These are phyloP conservation scores for Bipolaris cookei DNA, from an alignment of 2,329 filamentous ascomycete species.

Conservation along the genomic window DNA sequence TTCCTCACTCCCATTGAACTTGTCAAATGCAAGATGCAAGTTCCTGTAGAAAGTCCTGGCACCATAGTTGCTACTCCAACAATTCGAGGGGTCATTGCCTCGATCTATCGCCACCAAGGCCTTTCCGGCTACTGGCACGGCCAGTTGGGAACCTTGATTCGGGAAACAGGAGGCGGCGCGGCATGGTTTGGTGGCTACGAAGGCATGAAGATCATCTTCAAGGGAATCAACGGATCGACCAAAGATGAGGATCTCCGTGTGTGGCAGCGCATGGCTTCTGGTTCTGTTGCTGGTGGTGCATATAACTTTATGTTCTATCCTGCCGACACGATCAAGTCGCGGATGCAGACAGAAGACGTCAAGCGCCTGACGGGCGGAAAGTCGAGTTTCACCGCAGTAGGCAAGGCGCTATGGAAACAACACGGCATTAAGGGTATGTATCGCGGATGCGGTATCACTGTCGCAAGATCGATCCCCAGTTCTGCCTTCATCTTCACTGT, in stretches of 20 bases:
- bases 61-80: conserved; percentile 60
- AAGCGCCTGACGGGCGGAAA: conserved; percentile 59
- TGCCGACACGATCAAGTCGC: conserved; percentile 94
- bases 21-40: conserved; percentile 98
- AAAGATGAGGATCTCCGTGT: conserved; percentile 69
- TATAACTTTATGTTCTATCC: conserved; percentile 99
- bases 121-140: conserved; percentile 92
- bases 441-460: conserved; percentile 92
- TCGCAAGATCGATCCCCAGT: conserved; percentile 84
- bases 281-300: conserved; percentile 84
- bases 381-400: conserved; percentile 75
- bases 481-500: conserved; percentile 98
- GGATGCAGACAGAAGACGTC: conserved; percentile 89
- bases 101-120: conserved; percentile 83
- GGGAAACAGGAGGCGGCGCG: conserved; percentile 89
- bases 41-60: conserved; percentile 58
- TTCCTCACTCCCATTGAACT: conserved; percentile 94
- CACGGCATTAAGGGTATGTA: conserved; percentile 87
- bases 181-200: conserved; percentile 80
- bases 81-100: conserved; percentile 73
- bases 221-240: conserved; percentile 54
- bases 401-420: conserved; percentile 76
- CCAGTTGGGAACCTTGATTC: conserved; percentile 89
- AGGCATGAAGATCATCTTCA: conserved; percentile 70
- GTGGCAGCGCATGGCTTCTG: conserved; percentile 86